These are phyloP conservation scores for Trypanosoma vivax DNA, from an alignment of 208 protist genomes.

Conservation along the genomic window DNA sequence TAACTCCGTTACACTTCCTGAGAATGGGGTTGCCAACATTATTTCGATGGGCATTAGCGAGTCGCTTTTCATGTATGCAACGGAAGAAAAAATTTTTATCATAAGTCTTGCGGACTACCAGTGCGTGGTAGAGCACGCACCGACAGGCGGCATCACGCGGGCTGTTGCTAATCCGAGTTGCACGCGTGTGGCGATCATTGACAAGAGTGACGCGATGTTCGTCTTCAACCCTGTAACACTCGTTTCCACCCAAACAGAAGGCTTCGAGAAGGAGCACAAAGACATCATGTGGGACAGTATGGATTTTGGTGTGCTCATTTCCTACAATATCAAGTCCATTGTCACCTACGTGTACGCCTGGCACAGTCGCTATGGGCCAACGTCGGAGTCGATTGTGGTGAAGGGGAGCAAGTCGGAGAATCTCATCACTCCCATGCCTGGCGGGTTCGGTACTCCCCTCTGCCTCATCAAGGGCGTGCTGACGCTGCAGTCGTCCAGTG, in stretches of 20 bases:
- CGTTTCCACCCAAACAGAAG: slow-evolving; percentile 61
- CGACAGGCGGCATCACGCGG: slow-evolving; percentile 48
- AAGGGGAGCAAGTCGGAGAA: slow-evolving; percentile 53
- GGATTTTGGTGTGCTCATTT: slow-evolving; percentile 88
- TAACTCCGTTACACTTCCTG: slow-evolving; percentile 49
- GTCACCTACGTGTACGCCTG: slow-evolving; percentile 87
- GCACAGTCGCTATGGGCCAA: slow-evolving; percentile 84
- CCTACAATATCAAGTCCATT: slow-evolving; percentile 58
- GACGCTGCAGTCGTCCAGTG: slow-evolving; percentile 66
- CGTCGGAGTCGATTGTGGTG: slow-evolving; percentile 69
- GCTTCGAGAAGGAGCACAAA: slow-evolving; percentile 51
- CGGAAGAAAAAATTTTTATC: slow-evolving; percentile 64
- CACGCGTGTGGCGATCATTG: slow-evolving; percentile 89
- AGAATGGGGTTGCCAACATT: slow-evolving; percentile 48
- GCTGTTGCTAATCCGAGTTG: slow-evolving; percentile 85
- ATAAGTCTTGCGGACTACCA: slow-evolving; percentile 84
- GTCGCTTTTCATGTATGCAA: slow-evolving; percentile 92
- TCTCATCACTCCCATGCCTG: slow-evolving; percentile 61
- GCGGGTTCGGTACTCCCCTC: slow-evolving; percentile 66
- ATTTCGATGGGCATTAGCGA: slow-evolving; percentile 83
- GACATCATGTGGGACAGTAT: slow-evolving; percentile 89
- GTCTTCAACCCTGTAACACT: slow-evolving; percentile 92
- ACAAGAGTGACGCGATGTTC: slow-evolving; percentile 72
- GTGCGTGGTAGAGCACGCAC: slow-evolving; percentile 76
- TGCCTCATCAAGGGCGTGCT: slow-evolving; percentile 75